These are phyloP conservation scores for Casuarina equisetifolia DNA, from an alignment of 306 rosid species.

Conservation along the genomic window DNA sequence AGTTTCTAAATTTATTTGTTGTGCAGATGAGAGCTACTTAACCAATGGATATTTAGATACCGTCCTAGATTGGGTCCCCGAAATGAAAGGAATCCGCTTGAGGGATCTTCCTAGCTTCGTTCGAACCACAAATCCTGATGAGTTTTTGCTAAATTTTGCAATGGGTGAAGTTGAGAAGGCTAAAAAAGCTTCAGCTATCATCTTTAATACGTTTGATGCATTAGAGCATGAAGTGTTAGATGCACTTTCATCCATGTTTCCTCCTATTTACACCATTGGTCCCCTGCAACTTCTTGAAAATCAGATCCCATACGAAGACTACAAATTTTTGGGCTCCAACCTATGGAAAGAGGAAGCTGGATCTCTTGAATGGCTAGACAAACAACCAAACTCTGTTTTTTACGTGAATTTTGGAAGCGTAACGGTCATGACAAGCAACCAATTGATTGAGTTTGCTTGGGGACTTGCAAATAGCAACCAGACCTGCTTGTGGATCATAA, in stretches of 20 bases:
- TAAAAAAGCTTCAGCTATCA: conserved; percentile 44
- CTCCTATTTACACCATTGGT: conserved; percentile 62
- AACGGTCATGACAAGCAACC: conserved; percentile 53
- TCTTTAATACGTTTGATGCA: conserved; percentile 60
- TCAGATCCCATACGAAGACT: conserved; percentile 14
- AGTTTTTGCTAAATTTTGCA: conserved; percentile 22
- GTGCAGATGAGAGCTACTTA: conserved; percentile 45
- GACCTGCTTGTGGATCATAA: conserved; percentile 52
- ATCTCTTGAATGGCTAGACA: conserved; percentile 62
- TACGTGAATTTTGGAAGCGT: conserved; percentile 78
- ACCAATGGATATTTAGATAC: conserved; percentile 60
- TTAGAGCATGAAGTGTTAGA: conserved; percentile 45
- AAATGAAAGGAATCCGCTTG: conserved; percentile 49
- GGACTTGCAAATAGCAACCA: conserved; percentile 59
- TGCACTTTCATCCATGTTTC: conserved; percentile 35
- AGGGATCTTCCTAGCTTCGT: conserved; percentile 57
- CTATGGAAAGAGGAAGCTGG: conserved; percentile 64
- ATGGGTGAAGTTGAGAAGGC: conserved; percentile 27
- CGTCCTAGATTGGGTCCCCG: conserved; percentile 55
- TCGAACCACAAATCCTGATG: conserved; percentile 54
- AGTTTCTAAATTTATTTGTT: too few species aligned
- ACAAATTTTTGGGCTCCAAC: conserved; percentile 45
- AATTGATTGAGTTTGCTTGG: conserved; percentile 68
- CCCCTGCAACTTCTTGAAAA: conserved; percentile 38
- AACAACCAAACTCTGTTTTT: conserved; percentile 42